These are phyloP conservation scores for Quercus glauca DNA, from an alignment of 306 rosid genomes.

Conservation along the genomic window DNA sequence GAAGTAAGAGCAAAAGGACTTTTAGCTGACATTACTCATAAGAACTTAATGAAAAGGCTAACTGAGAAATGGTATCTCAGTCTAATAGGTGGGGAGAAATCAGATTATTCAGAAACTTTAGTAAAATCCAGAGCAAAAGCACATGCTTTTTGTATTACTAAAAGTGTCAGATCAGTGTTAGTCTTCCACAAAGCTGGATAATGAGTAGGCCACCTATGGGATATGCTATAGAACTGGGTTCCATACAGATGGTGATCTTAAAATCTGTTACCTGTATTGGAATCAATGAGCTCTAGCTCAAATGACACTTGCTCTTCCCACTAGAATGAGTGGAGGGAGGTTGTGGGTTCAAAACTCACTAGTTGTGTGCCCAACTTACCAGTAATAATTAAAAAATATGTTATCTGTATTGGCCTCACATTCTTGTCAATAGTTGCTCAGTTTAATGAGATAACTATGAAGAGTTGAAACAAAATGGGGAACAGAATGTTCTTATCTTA, in stretches of 20 bases:
- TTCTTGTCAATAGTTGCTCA: neutral
- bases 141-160: neutral
- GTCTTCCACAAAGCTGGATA: conserved; percentile 15
- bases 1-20: neutral
- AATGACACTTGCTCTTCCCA: too few relatives aligned
- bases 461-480: conserved; percentile 1
- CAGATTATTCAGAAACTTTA: neutral
- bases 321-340: too few relatives aligned
- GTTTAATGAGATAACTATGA: neutral
- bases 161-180: neutral
- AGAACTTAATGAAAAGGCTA: too few relatives aligned
- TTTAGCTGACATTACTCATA: neutral
- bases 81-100: neutral
- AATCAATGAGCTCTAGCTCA: too few relatives aligned
- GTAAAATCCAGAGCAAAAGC: neutral
- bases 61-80: too few relatives aligned
- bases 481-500: conserved; percentile 21
- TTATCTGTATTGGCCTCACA: neutral
- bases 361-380: too few relatives aligned
- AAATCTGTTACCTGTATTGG: too few relatives aligned
- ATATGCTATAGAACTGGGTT: neutral
- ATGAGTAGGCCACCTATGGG: neutral
- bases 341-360: too few relatives aligned
- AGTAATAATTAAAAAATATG: neutral
- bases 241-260: neutral